Evolutionary conservation across 2,329 filamentous ascomycete species (phyloP), one percentile per base, ranked within the genome.

Genomic region (Phoma sp.): DNA sequence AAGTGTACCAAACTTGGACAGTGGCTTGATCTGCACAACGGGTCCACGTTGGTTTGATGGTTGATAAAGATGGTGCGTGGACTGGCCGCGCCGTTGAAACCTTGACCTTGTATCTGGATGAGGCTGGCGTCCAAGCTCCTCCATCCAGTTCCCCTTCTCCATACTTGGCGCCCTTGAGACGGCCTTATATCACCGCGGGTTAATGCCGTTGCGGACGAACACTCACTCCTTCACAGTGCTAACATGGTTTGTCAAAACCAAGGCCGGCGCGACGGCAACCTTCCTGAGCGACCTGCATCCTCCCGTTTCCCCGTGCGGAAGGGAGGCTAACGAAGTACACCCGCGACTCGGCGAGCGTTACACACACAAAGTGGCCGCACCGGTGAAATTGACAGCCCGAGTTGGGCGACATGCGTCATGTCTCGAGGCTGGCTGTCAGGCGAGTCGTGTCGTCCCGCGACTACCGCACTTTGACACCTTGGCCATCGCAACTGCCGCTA

Each of bases 21-120:
- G 57, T 32, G 23, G 34, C 40, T 56, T 65, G 72, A 74, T 73
- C 68, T 72, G 61, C 71, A 58, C 64, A 60, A 67, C 61, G 65
- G 64, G 59, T 65, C 64, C 64, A 70, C 67, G 66, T 67, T 67
- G 49, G 34, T 47, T 42, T 32, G 34, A 30, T 17, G 34, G 51
- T 57, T 60, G 56, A 51, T 58, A 55, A 34, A 57, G 37, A 53
- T 54, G 58, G 47, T 52, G 60, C 63, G 63, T 69, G 65, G 65
- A 64, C 61, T 62, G 61, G 62, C 48, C 61, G 66, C 58, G 57
- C 65, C 64, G 66, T 65, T 67, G 54, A 56, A 56, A 51, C 54
- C 65, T 60, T 57, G 61, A 34, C 20, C 42, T 36, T 52, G 49
- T 50, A 52, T 60, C 50, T 47, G 55, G 57, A 60, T 65, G 59